Conservation (phyloP, 2,329 filamentous ascomycete genomes). For the Clonostachys chloroleuca region DNA sequence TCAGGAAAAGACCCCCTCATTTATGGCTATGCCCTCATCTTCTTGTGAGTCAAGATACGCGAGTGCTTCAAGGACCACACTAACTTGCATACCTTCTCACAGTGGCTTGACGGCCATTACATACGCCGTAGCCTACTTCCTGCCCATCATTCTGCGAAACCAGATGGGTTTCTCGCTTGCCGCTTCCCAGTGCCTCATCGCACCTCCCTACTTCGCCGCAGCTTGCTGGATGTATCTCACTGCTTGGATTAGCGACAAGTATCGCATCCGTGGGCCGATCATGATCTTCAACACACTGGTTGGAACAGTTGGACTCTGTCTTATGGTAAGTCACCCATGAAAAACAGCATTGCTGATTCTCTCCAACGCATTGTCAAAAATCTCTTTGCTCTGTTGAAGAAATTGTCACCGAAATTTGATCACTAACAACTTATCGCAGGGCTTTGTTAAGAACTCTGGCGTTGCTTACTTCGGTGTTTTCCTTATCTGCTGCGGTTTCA, state of each 20-base stretch:
- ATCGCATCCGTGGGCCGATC: slow-evolving; percentile 11
- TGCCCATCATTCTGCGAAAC: slow-evolving; percentile 12
- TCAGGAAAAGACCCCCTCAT: slow-evolving; percentile 5
- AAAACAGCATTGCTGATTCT: not conserved
- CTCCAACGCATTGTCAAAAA: not conserved
- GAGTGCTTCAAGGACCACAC: not conserved
- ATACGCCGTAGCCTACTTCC: slow-evolving; percentile 12
- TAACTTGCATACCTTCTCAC: not conserved
- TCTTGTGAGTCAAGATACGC: slow-evolving; percentile 3
- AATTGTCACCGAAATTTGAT: too few relatives aligned
- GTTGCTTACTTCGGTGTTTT: slow-evolving; percentile 14
- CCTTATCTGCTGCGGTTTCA: slow-evolving; percentile 8
- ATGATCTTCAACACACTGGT: slow-evolving; percentile 8
- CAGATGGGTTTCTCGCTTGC: slow-evolving; percentile 10
- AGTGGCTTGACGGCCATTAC: slow-evolving; percentile 4
- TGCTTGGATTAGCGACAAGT: slow-evolving; percentile 12
- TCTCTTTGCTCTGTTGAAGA: too few relatives aligned
- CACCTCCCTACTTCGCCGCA: slow-evolving; percentile 15
- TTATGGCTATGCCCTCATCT: slow-evolving; percentile 7
- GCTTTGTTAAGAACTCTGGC: slow-evolving; percentile 1
- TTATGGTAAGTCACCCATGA: slow-evolving; percentile 5
- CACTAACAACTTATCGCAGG: too few relatives aligned
- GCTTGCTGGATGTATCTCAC: slow-evolving; percentile 9
- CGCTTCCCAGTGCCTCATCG: slow-evolving; percentile 10
- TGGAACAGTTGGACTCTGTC: slow-evolving; percentile 5